phyloP scores from a whole-genome alignment of 441 rosid genomes.

The Metrosideros polymorpha region DNA sequence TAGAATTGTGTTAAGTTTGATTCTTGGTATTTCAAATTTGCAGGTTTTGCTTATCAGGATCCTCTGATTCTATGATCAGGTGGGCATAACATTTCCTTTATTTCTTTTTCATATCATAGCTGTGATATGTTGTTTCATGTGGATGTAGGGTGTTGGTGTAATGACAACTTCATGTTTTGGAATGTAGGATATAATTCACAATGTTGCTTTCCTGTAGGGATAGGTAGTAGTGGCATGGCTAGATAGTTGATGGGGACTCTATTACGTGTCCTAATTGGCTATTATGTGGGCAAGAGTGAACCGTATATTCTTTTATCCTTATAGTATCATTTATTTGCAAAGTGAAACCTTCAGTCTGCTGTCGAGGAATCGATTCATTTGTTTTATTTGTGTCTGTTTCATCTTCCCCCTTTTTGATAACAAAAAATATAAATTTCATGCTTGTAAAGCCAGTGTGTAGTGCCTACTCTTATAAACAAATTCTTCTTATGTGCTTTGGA shows the following conservation, averaged over 20 bases:
- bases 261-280: not conserved
- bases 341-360: not conserved
- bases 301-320: not conserved
- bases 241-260: not conserved
- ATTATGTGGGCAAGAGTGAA: not conserved
- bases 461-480: not conserved
- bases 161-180: conserved; percentile 5
- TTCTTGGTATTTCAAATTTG: conserved; percentile 15
- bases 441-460: not conserved
- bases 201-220: not conserved
- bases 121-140: not conserved
- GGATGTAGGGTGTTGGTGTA: not conserved
- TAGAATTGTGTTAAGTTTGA: not conserved
- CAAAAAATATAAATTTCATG: not conserved
- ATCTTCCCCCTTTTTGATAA: not conserved
- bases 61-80: conserved; percentile 99
- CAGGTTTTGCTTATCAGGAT: conserved; percentile 98
- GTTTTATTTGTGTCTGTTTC: not conserved
- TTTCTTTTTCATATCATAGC: not conserved
- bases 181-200: not conserved
- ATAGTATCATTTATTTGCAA: not conserved
- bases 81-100: not conserved
- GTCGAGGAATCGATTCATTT: not conserved
- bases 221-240: not conserved
- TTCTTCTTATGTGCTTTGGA: not conserved